These are phyloP conservation scores for Ogataea pilisensis DNA, from an alignment of 805 yeast species.

Conservation along the genomic window DNA sequence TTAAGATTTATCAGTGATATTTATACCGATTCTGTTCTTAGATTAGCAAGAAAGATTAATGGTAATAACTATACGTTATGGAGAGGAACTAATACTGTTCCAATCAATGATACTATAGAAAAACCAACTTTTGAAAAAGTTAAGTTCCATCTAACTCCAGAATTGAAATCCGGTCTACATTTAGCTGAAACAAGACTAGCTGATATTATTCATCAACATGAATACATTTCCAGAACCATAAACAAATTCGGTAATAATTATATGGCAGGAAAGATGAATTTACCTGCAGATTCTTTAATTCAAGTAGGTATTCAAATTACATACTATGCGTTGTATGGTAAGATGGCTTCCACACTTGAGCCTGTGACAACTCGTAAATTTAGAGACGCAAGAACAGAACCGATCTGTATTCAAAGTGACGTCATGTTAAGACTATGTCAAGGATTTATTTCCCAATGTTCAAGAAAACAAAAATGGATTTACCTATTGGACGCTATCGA, in stretches of 20 bases:
- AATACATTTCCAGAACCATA: constrained; percentile 38
- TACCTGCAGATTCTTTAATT: constrained; percentile 47
- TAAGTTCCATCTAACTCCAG: constrained; percentile 40
- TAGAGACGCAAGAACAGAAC: constrained; percentile 65
- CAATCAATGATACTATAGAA: constrained; percentile 26
- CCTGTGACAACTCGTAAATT: constrained; percentile 67
- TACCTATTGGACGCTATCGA: constrained; percentile 48
- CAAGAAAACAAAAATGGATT: constrained; percentile 43
- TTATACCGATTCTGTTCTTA: constrained; percentile 52
- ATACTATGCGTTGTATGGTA: constrained; percentile 53
- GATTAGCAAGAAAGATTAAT: constrained; percentile 54
- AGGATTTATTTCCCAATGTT: constrained; percentile 54
- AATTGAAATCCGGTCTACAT: constrained; percentile 44
- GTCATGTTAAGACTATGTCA: constrained; percentile 50
- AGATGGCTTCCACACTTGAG: constrained; percentile 33
- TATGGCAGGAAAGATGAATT: constrained; percentile 35
- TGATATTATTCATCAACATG: constrained; percentile 55
- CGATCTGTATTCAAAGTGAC: constrained; percentile 61
- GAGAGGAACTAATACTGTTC: constrained; percentile 38
- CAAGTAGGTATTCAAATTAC: constrained; percentile 52
- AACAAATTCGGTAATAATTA: constrained; percentile 28
- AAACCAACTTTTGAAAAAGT: constrained; percentile 35
- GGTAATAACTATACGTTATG: constrained; percentile 54
- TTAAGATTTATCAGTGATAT: constrained; percentile 53
- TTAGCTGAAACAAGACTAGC: constrained; percentile 56